Conservation (phyloP, 176 grass and related monocot genomes). For the Dendrocalamus sinicus region DNA sequence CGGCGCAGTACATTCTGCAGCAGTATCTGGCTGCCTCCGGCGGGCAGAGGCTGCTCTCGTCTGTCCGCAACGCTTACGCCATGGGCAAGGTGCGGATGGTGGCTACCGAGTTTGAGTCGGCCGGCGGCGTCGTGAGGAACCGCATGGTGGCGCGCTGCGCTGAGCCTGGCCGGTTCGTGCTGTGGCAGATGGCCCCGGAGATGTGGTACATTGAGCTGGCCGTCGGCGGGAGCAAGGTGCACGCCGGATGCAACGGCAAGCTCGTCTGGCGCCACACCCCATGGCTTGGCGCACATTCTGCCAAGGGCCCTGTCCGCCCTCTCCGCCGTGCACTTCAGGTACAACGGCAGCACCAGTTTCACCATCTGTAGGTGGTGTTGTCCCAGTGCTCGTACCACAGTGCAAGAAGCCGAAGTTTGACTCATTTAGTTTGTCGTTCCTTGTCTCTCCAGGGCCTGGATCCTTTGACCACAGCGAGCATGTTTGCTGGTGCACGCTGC, state of each 20-base stretch:
- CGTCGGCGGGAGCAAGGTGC: slow-evolving; percentile 84
- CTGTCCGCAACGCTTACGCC: slow-evolving; percentile 62
- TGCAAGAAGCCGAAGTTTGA: slow-evolving; percentile 10
- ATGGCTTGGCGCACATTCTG: slow-evolving; percentile 76
- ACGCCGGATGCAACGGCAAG: slow-evolving; percentile 78
- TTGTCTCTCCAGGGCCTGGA: slow-evolving; percentile 67
- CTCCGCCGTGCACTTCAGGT: slow-evolving; percentile 84
- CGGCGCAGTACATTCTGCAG: slow-evolving; percentile 93
- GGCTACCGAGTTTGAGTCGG: slow-evolving; percentile 71
- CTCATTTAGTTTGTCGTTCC: not conserved
- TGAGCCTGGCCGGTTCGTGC: slow-evolving; percentile 76
- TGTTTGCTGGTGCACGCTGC: slow-evolving; percentile 77
- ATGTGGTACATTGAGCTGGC: slow-evolving; percentile 95
- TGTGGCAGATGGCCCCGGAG: slow-evolving; percentile 90
- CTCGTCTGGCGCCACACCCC: slow-evolving; percentile 90
- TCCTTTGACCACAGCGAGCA: slow-evolving; percentile 74
- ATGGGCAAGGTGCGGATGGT: slow-evolving; percentile 84
- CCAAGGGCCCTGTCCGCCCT: slow-evolving; percentile 85
- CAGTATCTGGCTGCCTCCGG: slow-evolving; percentile 85
- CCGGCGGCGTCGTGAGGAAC: slow-evolving; percentile 68
- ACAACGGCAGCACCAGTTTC: not conserved
- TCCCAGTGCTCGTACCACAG: not conserved
- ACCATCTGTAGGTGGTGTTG: not conserved
- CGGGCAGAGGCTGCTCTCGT: slow-evolving; percentile 66
- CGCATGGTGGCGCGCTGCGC: slow-evolving; percentile 53